Percentiles rank a stretch among this genome's conserved stretches.
Conservation (phyloP, 2,329 filamentous ascomycete species). For the Cadophora luteo-olivacea region DNA sequence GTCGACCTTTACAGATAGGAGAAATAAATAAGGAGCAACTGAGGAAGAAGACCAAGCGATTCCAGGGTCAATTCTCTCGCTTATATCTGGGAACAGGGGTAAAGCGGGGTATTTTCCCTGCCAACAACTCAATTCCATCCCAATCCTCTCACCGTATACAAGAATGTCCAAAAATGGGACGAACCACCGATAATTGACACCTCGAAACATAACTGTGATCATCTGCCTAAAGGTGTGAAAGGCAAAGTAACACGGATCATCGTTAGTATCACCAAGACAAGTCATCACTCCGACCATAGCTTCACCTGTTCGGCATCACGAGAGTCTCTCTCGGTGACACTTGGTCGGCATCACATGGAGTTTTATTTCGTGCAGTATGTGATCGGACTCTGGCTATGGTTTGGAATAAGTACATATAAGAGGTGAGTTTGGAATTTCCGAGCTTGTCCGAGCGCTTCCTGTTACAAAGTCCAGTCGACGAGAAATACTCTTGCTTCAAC, state of each 20-base stretch:
- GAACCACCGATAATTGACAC: neutral
- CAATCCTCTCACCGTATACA: conserved; percentile 1
- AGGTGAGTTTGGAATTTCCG: neutral
- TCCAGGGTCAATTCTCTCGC: neutral
- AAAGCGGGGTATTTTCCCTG: conserved; percentile 4
- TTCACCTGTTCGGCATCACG: neutral
- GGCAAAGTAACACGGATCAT: neutral
- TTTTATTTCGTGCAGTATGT: neutral
- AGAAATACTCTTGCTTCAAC: neutral
- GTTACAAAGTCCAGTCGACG: neutral
- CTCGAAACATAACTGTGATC: neutral
- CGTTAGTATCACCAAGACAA: neutral
- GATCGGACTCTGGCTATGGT: neutral
- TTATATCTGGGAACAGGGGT: neutral
- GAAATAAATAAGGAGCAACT: neutral
- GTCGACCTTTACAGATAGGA: neutral
- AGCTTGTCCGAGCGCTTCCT: neutral
- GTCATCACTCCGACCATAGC: conserved; percentile 10
- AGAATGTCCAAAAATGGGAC: neutral
- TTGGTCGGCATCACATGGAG: conserved; percentile 11
- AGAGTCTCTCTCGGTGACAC: neutral
- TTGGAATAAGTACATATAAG: neutral
- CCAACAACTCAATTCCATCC: neutral
- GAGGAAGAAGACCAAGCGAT: neutral
- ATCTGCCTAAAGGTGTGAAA: neutral